Base-by-base conservation (phyloP, 2,329 filamentous ascomycete genomes). In the Penicillium sp. region DNA sequence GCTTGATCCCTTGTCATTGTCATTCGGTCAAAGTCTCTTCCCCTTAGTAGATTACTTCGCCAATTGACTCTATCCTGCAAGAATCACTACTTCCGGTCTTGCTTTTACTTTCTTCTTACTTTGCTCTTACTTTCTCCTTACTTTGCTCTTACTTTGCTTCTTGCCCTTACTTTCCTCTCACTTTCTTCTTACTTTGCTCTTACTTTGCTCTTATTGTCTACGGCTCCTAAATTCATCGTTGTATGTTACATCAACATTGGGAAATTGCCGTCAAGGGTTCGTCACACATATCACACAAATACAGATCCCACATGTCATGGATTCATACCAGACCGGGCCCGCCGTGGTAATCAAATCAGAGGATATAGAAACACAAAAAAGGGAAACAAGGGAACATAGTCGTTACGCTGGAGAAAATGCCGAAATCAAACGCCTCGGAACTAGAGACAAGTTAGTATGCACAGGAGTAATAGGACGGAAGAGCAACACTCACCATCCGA, bases 401-500 rank as follows among this genome's bases (percentile, higher is more conserved):
- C 45, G 20, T 49, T 44, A 48, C 41, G 46, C 38, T 20, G 18
- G 35, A 38, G 13, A 6, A 32, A 20, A 49, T 40, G 22, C 38
- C 22, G 42, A 40, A 47, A 57, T 68, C 62, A 75, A 52, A 76
- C 75, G 57, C 74, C 75, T 37, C 75, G 74, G 74, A 77, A 77
- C 74, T 77, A 54, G 14, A 44, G 1, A 14, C n/a, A 20, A 16
- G 56, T 72, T 61, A 71, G 67, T 36, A 20, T 8, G 13, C 27
- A n/a, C 1, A 27, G 11, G 31, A 20, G 9, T 20, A 16, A 11
- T 6, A 32, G 31, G 6, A n/a, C 24, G 7, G 36, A 11, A 27
- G 28, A 22, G 24, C 20, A 20, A 16, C 46, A 69, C 89, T 81
- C 69, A 95, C 91, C 80, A 94, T 79, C 61, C 89, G 78, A 47